Evolutionary conservation across 495 filamentous ascomycete genomes (phyloP), one percentile per base, ranked within the genome.

Genomic region (Neurospora terricola): DNA sequence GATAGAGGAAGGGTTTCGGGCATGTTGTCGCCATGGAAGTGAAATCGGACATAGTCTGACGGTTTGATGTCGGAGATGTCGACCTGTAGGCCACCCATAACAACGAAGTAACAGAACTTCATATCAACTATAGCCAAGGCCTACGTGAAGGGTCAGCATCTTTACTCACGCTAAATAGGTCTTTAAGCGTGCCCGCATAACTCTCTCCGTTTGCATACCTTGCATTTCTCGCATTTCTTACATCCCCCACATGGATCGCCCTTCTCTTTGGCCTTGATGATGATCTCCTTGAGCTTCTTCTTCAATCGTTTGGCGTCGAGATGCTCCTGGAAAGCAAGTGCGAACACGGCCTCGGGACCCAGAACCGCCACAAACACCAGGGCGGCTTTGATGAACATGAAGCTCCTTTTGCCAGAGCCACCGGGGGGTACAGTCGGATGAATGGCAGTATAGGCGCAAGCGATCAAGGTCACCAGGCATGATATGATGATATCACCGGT

Each of bases 201-300:
- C n/a, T n/a, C n/a, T n/a, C 3, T 27, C 4, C 4, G 21, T 59
- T 30, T 0, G 5, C 48, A 18, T 62, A 16, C 54, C 1, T 62
- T 0, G 12, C 54, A 30, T 18, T 34, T 18, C 12, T 34, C 2
- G 11, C 2, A 3, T 23, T 0, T 11, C 1, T 54, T 12, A 6
- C 45, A 27, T 1, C 0, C 4, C 0, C 45, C 45, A 23, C 21
- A 54, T 12, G 0, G 4, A 27, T 23, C 6, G 1, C 4, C 45
- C 14, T 54, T 21, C 45, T 27, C 21, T 6, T 27, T 14, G 9
- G 21, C 5, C 30, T 34, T 34, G 21, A 2, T 27, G 11, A 62
- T 62, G 0, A 66, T 36, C 0, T 34, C 7, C 54, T 18, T 16
- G 54, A 66, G 27, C 12, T 2, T 34, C 27, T 66, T 66, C 0